phyloP scores from a whole-genome alignment of 192 early-diverging fungal genomes.

The Coemansia sp. region DNA sequence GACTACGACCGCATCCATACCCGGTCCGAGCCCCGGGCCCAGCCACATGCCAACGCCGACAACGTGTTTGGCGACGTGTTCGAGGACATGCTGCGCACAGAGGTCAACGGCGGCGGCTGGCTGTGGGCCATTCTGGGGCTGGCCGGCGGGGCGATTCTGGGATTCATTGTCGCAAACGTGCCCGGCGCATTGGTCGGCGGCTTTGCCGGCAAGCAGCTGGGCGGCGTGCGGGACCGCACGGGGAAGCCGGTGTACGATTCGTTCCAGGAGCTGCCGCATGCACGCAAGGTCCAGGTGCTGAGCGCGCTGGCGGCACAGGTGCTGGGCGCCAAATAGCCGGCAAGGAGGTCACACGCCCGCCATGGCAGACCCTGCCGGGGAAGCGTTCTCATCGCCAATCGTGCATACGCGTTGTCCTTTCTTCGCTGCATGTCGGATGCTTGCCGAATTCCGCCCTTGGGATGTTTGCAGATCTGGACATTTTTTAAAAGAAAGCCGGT shows the following conservation, averaged over 20 bases:
- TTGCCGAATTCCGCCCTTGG: too few relatives aligned
- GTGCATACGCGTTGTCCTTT: too few relatives aligned
- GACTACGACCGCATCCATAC: conserved; percentile 53
- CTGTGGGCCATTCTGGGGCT: conserved; percentile 59
- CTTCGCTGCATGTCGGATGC: too few relatives aligned
- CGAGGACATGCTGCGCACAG: conserved; percentile 74
- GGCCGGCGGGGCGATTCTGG: conserved; percentile 66
- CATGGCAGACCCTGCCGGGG: too few relatives aligned
- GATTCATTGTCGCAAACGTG: conserved; percentile 63
- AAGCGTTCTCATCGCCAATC: too few relatives aligned
- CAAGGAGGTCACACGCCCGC: too few relatives aligned
- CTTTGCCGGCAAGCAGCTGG: conserved; percentile 58
- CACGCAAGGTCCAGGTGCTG: conserved; percentile 57
- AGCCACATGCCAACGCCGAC: conserved; percentile 54
- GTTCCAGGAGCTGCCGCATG: conserved; percentile 55
- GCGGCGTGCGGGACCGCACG: conserved; percentile 61
- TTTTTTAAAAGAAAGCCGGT: too few relatives aligned
- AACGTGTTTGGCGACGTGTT: conserved; percentile 73
- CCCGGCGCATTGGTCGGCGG: conserved; percentile 60
- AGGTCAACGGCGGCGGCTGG: conserved; percentile 52
- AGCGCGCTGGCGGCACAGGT: conserved; percentile 42
- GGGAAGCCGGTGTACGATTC: conserved; percentile 59
- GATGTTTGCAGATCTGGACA: too few relatives aligned
- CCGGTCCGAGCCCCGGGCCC: background rate
- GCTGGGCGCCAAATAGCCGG: conserved; percentile 15